Base-by-base conservation (phyloP, 352 stramenopile genomes). In the Albugo laibachii region DNA sequence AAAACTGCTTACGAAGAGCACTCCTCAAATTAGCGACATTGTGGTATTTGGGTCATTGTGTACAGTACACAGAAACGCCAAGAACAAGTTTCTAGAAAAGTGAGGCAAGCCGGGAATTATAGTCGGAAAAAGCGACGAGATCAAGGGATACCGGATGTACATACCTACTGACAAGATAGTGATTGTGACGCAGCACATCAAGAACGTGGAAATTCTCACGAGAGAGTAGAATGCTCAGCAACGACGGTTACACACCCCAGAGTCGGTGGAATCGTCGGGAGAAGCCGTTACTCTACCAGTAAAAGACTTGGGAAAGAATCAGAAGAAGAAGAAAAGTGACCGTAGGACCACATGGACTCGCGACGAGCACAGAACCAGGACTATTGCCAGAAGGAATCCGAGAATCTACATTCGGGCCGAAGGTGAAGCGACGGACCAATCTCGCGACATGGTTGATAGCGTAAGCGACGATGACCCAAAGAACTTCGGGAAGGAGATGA, bases 151-250 rank as follows among this genome's bases (percentile, higher is more conserved):
- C 38, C 3, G 20, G 38, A 8, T 43, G 3, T 43, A 43, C 8
- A 43, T 43, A 8, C 38, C 38, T 10, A 43, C 3, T 3, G 16
- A 24, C 3, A 43, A 43, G 16, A 24, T 43, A 3, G 3, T 43
- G 3, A 43, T 24, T 8, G 38, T 43, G 3, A 43, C 8, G 38
- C 38, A 43, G 38, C 38, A 43, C 20, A 8, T 43, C 8, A 3
- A 8, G 8, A 43, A 43, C 38, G 20, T 43, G 16, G 16, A 24
- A 8, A 24, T 8, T 10, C 38, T 43, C 3, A 43, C 38, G 8
- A 8, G 8, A 24, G 38, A 43, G 1, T 27, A 52, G 16, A 58
- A 52, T n/a, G 24, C 15, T 8, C 46, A 58, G 20, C 20, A 54
- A 15, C 40, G 43, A 8, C 45, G 19, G 2, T 13, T 38, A 41